A percentile compares a stretch with the other conserved stretches of the same genome.
These are phyloP conservation scores for Botrytis squamosa DNA, from an alignment of 2,329 filamentous ascomycete genomes.

Conservation along the genomic window DNA sequence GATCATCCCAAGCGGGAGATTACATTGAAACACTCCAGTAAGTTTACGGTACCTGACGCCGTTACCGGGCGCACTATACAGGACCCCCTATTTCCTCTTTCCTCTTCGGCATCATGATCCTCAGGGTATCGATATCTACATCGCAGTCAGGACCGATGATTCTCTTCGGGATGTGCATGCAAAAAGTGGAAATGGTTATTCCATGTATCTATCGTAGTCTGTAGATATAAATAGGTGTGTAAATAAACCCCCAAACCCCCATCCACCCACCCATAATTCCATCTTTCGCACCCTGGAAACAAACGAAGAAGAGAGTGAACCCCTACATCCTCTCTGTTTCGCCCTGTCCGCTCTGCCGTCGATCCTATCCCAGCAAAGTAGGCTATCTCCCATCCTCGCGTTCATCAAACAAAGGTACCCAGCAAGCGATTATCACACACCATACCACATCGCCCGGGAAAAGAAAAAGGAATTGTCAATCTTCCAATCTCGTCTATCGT, in stretches of 20 bases:
- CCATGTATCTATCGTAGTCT: neutral
- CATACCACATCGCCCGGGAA: no score
- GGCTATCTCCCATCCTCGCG: neutral
- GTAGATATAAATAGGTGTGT: neutral
- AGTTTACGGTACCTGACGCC: neutral
- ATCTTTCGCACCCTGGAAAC: neutral
- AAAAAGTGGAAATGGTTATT: neutral
- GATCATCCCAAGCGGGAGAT: neutral
- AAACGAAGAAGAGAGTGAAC: neutral
- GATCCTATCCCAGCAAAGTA: neutral
- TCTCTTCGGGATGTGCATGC: neutral
- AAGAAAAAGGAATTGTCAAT: neutral
- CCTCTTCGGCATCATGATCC: neutral
- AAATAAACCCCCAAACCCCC: neutral
- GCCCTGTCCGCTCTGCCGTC: neutral
- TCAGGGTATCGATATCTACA: neutral
- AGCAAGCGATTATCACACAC: neutral
- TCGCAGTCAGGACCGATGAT: neutral
- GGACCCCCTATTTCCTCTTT: neutral
- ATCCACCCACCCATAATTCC: neutral
- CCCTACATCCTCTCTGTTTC: neutral
- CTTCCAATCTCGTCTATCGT: neutral
- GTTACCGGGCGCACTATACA: neutral
- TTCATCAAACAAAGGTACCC: neutral
- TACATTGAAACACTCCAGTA: neutral